Evolutionary conservation across 2,329 filamentous ascomycete species (phyloP), one percentile per base, ranked within the genome.

Genomic region (Xylaria sp.): DNA sequence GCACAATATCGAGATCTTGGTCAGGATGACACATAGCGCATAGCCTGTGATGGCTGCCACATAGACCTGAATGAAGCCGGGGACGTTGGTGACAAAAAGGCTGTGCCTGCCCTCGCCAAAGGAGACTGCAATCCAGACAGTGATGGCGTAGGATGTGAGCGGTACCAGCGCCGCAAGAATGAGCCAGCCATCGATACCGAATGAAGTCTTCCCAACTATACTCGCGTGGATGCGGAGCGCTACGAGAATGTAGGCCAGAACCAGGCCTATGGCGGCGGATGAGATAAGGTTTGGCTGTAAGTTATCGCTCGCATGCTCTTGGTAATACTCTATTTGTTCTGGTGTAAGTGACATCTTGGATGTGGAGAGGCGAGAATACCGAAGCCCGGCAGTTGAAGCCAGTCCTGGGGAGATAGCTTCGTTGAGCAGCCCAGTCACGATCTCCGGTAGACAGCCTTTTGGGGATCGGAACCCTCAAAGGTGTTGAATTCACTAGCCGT

Each of bases 281-380:
- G 35, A 33, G 19, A 50, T 54, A 33, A 54, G 17, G 42, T 19
- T 15, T 2, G 3, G 4, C 23, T 35, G 50, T 42, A 33, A 3
- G 53, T 11, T 56, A 19, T 56, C 53, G 17, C 21, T 47, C 19
- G 31, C 42, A 28, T 56, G 53, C 33, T 47, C 31, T 47, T 47
- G 17, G 21, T n/a, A 56, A n/a, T 56, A 46, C 15, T 47, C 31
- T 31, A 47, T 56, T 19, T 56, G 7, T 28, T 56, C 53, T 9
- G 42, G 53, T 14, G 53, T 37, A 28, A 47, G 53, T 14, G 53
- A n/a, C n/a, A n/a, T n/a, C n/a, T n/a, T n/a, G n/a, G n/a, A n/a
- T n/a, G n/a, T n/a, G n/a, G n/a, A n/a, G n/a, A n/a, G n/a, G n/a
- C n/a, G n/a, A n/a, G n/a, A n/a, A n/a, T n/a, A n/a, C n/a, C n/a